Conservation (phyloP, 768 basidiomycete genomes). For the Amanita jacksonii region DNA sequence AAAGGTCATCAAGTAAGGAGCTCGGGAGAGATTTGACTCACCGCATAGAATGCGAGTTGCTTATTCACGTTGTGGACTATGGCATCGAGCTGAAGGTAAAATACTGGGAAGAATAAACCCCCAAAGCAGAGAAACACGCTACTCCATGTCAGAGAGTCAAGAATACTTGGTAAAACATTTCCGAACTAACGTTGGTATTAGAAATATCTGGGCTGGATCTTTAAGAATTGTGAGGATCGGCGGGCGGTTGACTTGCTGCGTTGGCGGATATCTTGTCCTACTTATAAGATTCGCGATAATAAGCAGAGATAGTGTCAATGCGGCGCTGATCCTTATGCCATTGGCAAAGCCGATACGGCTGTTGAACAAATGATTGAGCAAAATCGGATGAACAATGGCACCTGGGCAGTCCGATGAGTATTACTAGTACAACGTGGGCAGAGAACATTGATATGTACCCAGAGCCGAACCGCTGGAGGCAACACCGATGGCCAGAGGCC, state of each 20-base stretch:
- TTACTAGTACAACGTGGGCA: neutral
- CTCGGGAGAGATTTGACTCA: slow-evolving; percentile 13
- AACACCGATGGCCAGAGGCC: slow-evolving; percentile 43
- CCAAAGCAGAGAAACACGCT: slow-evolving; percentile 22
- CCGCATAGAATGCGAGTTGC: slow-evolving; percentile 40
- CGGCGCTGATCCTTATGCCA: slow-evolving; percentile 30
- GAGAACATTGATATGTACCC: slow-evolving; percentile 13
- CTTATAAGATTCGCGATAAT: slow-evolving; percentile 24
- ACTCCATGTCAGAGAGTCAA: slow-evolving; percentile 21
- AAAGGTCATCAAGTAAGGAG: neutral
- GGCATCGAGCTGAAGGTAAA: slow-evolving; percentile 43
- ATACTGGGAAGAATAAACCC: slow-evolving; percentile 35
- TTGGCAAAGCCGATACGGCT: slow-evolving; percentile 28
- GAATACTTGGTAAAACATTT: slow-evolving; percentile 13
- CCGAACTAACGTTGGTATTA: slow-evolving; percentile 13
- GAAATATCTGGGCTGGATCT: slow-evolving; percentile 16
- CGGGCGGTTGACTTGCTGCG: slow-evolving; percentile 18
- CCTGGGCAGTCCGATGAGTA: slow-evolving; percentile 19
- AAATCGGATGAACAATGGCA: slow-evolving; percentile 46
- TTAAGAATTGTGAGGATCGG: neutral
- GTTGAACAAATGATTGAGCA: slow-evolving; percentile 41
- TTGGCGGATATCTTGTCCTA: slow-evolving; percentile 26
- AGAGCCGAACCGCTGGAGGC: slow-evolving; percentile 25
- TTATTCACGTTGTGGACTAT: slow-evolving; percentile 29
- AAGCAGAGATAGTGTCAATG: slow-evolving; percentile 24